phyloP scores from a whole-genome alignment of 2,329 filamentous ascomycete genomes.

The Pseudopithomyces maydicus region DNA sequence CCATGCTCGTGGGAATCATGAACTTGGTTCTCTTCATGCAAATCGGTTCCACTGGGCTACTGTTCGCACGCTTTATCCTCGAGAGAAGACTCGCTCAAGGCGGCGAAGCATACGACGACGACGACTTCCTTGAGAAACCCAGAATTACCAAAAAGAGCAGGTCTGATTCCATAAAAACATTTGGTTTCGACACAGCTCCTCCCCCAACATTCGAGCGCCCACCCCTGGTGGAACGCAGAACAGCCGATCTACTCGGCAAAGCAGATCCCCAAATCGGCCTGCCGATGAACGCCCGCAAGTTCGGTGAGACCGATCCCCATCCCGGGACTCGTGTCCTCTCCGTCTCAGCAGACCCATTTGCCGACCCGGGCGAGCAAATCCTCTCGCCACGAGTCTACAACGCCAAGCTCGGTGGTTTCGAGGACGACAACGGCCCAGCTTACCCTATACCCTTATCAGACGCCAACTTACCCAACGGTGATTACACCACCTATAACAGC shows the following conservation, averaged over 20 bases:
- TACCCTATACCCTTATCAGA: background rate
- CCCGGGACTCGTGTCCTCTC: background rate
- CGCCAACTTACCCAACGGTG: background rate
- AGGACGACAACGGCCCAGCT: background rate
- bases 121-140: background rate
- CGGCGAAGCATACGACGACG: background rate
- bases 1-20: constrained; percentile 18
- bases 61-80: constrained; percentile 28
- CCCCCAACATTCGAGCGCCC: constrained; percentile 1
- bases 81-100: constrained; percentile 31
- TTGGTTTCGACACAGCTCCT: constrained; percentile 21
- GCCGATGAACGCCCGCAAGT: constrained; percentile 27
- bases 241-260: constrained; percentile 21
- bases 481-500: background rate
- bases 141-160: background rate
- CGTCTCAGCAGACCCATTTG: constrained; percentile 9
- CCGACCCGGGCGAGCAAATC: constrained; percentile 7
- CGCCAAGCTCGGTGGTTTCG: constrained; percentile 12
- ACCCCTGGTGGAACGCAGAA: constrained; percentile 13
- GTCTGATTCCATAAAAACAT: constrained; percentile 23
- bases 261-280: constrained; percentile 27
- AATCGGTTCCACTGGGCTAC: constrained; percentile 24
- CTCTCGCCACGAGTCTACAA: constrained; percentile 11
- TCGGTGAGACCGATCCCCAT: constrained; percentile 17
- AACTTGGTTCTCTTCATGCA: constrained; percentile 26